A percentile compares a stretch with the other conserved stretches of the same genome.
phyloP scores from a whole-genome alignment of 352 stramenopile genomes.

The Phytophthora boehmeriae region DNA sequence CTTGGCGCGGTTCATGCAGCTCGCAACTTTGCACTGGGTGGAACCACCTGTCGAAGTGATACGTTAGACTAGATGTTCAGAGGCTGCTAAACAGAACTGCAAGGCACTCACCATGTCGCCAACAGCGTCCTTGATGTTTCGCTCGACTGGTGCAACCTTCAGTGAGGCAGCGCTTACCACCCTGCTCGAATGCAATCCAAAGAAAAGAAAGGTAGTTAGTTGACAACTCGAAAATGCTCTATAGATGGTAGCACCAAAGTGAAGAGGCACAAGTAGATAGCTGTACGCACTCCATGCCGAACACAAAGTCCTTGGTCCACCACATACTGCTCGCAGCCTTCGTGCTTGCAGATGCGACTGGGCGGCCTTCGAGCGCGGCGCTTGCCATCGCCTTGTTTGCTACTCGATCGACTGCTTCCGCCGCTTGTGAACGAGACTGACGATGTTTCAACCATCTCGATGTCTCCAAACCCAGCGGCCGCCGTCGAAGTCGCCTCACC shows the following conservation, averaged over 20 bases:
- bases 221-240: neutral
- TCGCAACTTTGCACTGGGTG: slow-evolving; percentile 69
- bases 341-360: slow-evolving; percentile 74
- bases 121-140: slow-evolving; percentile 78
- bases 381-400: slow-evolving; percentile 50
- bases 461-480: neutral
- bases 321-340: slow-evolving; percentile 80
- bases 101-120: slow-evolving; percentile 62
- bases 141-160: slow-evolving; percentile 71
- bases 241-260: neutral
- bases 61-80: neutral
- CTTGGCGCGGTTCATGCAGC: slow-evolving; percentile 84
- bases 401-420: slow-evolving; percentile 10
- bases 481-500: neutral
- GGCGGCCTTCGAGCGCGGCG: slow-evolving; percentile 56
- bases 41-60: slow-evolving; percentile 46
- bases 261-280: slow-evolving; percentile 9
- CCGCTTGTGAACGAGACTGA: neutral
- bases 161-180: slow-evolving; percentile 65
- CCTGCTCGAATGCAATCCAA: slow-evolving; percentile 31
- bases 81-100: neutral
- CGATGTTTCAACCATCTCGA: neutral
- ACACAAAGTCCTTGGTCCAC: slow-evolving; percentile 81
- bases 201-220: slow-evolving; percentile 2
- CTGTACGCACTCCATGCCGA: slow-evolving; percentile 63